Evolutionary conservation across 805 yeast species (phyloP).

Genomic region (Millerago galiae): DNA sequence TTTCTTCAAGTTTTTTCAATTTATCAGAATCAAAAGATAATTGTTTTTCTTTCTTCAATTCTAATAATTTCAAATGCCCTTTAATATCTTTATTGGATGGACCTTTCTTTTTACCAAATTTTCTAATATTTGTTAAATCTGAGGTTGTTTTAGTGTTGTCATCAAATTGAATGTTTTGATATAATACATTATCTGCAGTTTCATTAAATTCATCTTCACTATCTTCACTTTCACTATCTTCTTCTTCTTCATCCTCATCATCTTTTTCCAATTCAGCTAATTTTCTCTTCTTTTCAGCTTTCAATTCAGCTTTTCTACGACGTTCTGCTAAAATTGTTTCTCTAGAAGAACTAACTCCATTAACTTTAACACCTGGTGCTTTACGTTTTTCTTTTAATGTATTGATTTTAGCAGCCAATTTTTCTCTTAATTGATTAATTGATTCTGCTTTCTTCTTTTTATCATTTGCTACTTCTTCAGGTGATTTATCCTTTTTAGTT

Average conservation of each 20-base stretch:
- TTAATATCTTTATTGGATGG: constrained; percentile 80
- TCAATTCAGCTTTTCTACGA: constrained; percentile 33
- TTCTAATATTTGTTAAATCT: constrained; percentile 56
- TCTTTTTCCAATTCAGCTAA: constrained; percentile 31
- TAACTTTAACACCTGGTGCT: constrained; percentile 79
- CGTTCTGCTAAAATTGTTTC: constrained; percentile 73
- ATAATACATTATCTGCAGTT: constrained; percentile 44
- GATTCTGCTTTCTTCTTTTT: constrained; percentile 44
- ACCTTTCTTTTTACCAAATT: constrained; percentile 60
- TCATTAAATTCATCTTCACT: constrained; percentile 29
- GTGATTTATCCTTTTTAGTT: constrained; percentile 19
- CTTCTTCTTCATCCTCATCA: constrained; percentile 36
- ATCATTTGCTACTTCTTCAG: constrained; percentile 39
- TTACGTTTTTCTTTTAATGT: constrained; percentile 72
- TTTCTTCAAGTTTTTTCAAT: constrained; percentile 50
- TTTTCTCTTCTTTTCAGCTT: constrained; percentile 32
- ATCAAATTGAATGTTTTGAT: constrained; percentile 73
- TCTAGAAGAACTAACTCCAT: constrained; percentile 81
- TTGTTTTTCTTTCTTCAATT: constrained; percentile 63
- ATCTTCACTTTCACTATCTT: constrained; percentile 34
- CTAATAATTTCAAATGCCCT: constrained; percentile 73
- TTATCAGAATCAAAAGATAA: constrained; percentile 57
- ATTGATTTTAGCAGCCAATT: constrained; percentile 67
- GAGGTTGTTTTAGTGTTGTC: constrained; percentile 79
- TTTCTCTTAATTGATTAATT: constrained; percentile 65